Conservation (phyloP, 306 rosid genomes). For the Senna siamea region DNA sequence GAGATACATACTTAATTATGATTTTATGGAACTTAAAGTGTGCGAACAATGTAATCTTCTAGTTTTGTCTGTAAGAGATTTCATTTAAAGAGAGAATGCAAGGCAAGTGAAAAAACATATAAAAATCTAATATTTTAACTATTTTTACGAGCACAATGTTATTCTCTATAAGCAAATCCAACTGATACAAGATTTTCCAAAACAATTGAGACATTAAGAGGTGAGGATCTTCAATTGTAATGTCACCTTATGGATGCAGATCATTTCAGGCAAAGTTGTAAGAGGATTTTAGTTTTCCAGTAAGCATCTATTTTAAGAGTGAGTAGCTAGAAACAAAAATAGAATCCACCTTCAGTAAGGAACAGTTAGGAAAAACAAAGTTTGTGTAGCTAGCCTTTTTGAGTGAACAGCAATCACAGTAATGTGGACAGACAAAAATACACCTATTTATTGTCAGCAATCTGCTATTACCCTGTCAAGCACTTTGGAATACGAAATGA, state of each 20-base stretch:
- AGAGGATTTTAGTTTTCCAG: background rate
- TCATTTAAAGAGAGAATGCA: background rate
- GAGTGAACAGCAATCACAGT: background rate
- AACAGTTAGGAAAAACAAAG: background rate
- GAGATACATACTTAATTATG: background rate
- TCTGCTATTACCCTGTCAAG: background rate
- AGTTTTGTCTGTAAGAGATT: background rate
- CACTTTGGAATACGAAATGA: background rate
- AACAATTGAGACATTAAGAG: background rate
- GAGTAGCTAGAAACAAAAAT: background rate
- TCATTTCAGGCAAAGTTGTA: background rate
- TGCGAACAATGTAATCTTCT: background rate
- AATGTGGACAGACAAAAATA: background rate
- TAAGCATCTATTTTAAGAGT: background rate
- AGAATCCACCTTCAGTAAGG: background rate
- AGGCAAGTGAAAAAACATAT: background rate
- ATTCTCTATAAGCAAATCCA: background rate
- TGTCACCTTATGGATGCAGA: background rate
- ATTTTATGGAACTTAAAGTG: background rate
- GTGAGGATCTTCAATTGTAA: background rate
- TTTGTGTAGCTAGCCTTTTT: background rate
- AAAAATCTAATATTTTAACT: background rate
- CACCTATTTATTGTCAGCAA: background rate
- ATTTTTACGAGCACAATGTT: background rate
- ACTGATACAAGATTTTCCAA: background rate